These are phyloP conservation scores for Penicillium decumbens DNA, from an alignment of 2,329 filamentous ascomycete genomes.

Conservation along the genomic window DNA sequence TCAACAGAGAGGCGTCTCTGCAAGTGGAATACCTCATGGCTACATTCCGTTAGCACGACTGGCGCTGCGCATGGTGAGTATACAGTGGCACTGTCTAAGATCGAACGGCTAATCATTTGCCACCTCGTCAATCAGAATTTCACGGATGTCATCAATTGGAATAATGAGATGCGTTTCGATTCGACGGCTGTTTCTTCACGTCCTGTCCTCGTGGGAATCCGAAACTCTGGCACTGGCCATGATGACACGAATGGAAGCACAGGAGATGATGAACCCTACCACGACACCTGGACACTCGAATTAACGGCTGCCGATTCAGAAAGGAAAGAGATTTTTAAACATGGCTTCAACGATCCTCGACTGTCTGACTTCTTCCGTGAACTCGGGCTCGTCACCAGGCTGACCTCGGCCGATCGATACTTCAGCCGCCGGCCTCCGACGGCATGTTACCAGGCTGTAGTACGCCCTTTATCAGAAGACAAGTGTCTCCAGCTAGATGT, in stretches of 20 bases:
- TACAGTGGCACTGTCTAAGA: conserved; percentile 2
- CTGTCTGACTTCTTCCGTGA: conserved; percentile 21
- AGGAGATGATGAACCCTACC: neutral
- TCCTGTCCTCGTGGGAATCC: conserved; percentile 22
- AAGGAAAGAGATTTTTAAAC: conserved; percentile 18
- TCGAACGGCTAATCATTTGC: conserved; percentile 4
- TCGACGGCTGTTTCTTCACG: conserved; percentile 1
- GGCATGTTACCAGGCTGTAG: conserved; percentile 32
- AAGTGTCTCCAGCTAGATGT: conserved; percentile 29
- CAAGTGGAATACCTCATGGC: conserved; percentile 20
- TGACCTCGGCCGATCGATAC: conserved; percentile 27
- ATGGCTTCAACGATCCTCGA: conserved; percentile 14
- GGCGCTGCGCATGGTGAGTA: conserved; percentile 30
- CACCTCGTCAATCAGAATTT: conserved; percentile 19
- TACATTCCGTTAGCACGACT: conserved; percentile 34
- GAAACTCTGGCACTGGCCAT: neutral
- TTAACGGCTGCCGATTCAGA: conserved; percentile 15
- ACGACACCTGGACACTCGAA: conserved; percentile 19
- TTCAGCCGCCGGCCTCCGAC: conserved; percentile 18
- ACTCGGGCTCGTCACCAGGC: conserved; percentile 19
- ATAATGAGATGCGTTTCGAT: neutral
- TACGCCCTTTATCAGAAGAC: conserved; percentile 16
- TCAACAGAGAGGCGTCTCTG: conserved; percentile 14
- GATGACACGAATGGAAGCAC: neutral
- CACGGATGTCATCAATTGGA: neutral